These are phyloP conservation scores for Ilyonectria mors-panacis DNA, from an alignment of 2,329 filamentous ascomycete species.

Conservation along the genomic window DNA sequence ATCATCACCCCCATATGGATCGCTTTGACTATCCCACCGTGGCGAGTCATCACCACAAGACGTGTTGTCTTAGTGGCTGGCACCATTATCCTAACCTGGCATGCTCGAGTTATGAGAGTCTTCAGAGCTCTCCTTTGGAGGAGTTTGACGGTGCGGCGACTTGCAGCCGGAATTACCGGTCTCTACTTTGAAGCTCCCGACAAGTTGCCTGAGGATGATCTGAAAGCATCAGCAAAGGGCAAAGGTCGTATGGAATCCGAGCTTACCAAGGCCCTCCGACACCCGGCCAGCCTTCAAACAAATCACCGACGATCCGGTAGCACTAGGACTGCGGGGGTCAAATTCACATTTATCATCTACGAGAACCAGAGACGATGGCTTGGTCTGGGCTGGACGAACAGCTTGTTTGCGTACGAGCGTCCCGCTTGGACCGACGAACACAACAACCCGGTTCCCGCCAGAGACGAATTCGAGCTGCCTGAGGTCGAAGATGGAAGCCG, in stretches of 20 bases:
- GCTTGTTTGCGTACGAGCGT: conserved; percentile 90
- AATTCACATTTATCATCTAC: conserved; percentile 96
- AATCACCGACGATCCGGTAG: conserved; percentile 53
- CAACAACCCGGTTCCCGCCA: conserved; percentile 82
- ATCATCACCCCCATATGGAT: conserved; percentile 93
- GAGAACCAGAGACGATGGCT: conserved; percentile 98
- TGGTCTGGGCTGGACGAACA: conserved; percentile 94
- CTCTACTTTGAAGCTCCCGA: conserved; percentile 76
- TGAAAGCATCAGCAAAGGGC: conserved; percentile 44
- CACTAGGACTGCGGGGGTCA: conserved; percentile 81
- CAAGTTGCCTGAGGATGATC: conserved; percentile 50
- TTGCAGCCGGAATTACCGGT: conserved; percentile 83
- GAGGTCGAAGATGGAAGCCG: conserved; percentile 72
- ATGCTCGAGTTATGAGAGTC: conserved; percentile 88
- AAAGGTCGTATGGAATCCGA: conserved; percentile 57
- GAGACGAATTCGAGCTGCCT: conserved; percentile 77
- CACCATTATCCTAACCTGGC: conserved; percentile 91
- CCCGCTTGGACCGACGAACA: conserved; percentile 97
- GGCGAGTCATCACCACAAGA: conserved; percentile 88
- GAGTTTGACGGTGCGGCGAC: conserved; percentile 79
- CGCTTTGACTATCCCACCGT: conserved; percentile 82
- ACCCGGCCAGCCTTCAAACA: conserved; percentile 46
- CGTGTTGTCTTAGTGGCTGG: conserved; percentile 89
- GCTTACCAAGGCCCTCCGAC: conserved; percentile 61
- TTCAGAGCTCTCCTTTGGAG: conserved; percentile 92